A percentile compares a stretch with the other conserved stretches of the same genome.
Evolutionary conservation across 306 rosid genomes (phyloP).

Genomic region (Prunus padus): DNA sequence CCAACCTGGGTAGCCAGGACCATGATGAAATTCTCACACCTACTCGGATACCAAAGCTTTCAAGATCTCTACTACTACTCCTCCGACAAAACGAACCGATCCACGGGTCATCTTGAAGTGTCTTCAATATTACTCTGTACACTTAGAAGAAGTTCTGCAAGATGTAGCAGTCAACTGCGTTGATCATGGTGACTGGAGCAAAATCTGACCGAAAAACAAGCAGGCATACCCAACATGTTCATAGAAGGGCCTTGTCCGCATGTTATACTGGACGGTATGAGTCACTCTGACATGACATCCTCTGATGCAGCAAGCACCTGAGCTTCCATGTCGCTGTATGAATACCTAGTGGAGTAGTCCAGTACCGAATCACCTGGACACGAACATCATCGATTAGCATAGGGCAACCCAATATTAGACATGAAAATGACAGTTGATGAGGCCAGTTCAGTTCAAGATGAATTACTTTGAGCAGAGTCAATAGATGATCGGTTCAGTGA

Average conservation of each 20-base stretch:
- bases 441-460: constrained; percentile 1
- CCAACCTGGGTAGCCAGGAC: constrained; percentile 54
- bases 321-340: constrained; percentile 26
- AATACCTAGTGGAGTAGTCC: constrained; percentile 39
- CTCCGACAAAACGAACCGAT: constrained; percentile 38
- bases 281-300: constrained; percentile 38
- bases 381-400: constrained; percentile 4
- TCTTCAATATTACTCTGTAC: constrained; percentile 31
- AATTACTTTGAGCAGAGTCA: constrained; percentile 63
- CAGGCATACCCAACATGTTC: constrained; percentile 39
- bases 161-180: constrained; percentile 17
- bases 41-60: constrained; percentile 26
- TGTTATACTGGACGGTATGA: constrained; percentile 22
- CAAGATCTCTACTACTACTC: constrained; percentile 16
- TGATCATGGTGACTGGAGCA: constrained; percentile 24
- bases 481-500: constrained; percentile 43
- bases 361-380: constrained; percentile 60
- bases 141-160: constrained; percentile 32
- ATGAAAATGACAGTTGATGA: neutral
- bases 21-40: constrained; percentile 23
- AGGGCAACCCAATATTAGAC: neutral
- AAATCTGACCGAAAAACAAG: constrained; percentile 45
- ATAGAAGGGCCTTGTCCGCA: constrained; percentile 24
- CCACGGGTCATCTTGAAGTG: constrained; percentile 24
- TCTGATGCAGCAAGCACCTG: constrained; percentile 26